These are phyloP conservation scores for Torulaspora globosa DNA, from an alignment of 1,139 yeast species.

Conservation along the genomic window DNA sequence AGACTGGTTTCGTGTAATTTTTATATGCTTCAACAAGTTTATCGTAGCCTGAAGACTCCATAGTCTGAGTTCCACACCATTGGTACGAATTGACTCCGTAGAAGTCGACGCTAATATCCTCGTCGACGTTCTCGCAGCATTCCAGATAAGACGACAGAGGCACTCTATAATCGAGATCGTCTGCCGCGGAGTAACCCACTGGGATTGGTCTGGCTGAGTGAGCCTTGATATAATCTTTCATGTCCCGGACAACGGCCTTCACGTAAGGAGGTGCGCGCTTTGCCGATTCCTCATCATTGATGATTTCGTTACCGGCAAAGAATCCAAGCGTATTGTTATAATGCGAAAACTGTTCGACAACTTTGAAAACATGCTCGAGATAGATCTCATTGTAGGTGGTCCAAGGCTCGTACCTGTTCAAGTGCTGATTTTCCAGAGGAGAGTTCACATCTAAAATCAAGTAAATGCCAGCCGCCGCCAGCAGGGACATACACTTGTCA, in stretches of 20 bases:
- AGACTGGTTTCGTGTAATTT: conserved; percentile 68
- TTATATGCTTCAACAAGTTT: conserved; percentile 66
- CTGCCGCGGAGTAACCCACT: conserved; percentile 96
- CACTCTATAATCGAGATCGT: conserved; percentile 70
- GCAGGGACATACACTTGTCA: conserved; percentile 83
- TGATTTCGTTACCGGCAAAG: conserved; percentile 91
- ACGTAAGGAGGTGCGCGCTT: conserved; percentile 61
- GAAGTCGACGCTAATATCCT: conserved; percentile 68
- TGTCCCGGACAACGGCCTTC: conserved; percentile 75
- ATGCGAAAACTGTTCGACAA: conserved; percentile 74
- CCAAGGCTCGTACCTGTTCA: conserved; percentile 89
- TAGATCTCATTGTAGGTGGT: conserved; percentile 66
- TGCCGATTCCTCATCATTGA: conserved; percentile 79
- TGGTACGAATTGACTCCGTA: conserved; percentile 95
- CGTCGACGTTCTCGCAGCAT: conserved; percentile 55
- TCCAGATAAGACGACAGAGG: conserved; percentile 78
- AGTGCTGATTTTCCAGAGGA: conserved; percentile 69
- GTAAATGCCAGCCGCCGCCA: conserved; percentile 90
- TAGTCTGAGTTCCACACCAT: conserved; percentile 94
- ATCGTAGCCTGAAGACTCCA: conserved; percentile 77
- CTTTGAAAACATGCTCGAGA: conserved; percentile 69
- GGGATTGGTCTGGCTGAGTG: conserved; percentile 69
- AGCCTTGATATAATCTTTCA: conserved; percentile 61
- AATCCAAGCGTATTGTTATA: conserved; percentile 89
- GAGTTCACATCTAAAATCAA: conserved; percentile 87